Evolutionary conservation across 2,329 filamentous ascomycete species (phyloP), one percentile per base, ranked within the genome.

Genomic region (Fusarium scirpi): DNA sequence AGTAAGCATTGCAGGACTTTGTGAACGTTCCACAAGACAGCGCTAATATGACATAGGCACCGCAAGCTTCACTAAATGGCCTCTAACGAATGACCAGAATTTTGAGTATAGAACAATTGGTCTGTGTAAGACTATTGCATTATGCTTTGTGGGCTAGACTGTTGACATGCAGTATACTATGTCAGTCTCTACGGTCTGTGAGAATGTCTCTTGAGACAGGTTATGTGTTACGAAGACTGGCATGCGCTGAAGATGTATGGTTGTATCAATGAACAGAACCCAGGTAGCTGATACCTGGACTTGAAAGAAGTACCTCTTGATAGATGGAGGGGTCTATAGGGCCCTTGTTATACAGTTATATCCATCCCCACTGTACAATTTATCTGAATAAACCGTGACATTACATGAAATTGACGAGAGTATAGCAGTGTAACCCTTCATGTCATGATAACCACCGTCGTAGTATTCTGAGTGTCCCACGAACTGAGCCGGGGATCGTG

Each of bases 1-100:
- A 92, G 88, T 91, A 82, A 77, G 84, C 81, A 55, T 27, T 25
- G 25, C 4, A 16, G 9, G 5, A 22, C n/a, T 2, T 10, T 16
- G 18, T 29, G 5, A 11, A 15, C 12, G 1, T 18, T 7, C 12
- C 6, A 5, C n/a, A 13, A 5, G 13, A 13, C n/a, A 47, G 30
- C 11, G 24, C 65, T 75, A 51, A 74, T 62, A 41, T 12, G n/a
- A 8, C 18, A 12, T 9, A 75, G 73, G 67, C 69, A 75, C 67
- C 72, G 72, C 49, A 75, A 71, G 58, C 59, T 59, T 18, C 58
- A 65, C 52, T 65, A 65, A 51, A 34, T 5, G 15, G 10, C 32
- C 30, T 3, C 6, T 22, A 8, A 44, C 18, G 20, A 5, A 8
- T 30, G 16, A 6, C 30, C 18, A 32, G 6, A 15, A 25, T 24